These are phyloP conservation scores for Lasiodiplodia gonubiensis DNA, from an alignment of 2,329 filamentous ascomycete species.

Conservation along the genomic window DNA sequence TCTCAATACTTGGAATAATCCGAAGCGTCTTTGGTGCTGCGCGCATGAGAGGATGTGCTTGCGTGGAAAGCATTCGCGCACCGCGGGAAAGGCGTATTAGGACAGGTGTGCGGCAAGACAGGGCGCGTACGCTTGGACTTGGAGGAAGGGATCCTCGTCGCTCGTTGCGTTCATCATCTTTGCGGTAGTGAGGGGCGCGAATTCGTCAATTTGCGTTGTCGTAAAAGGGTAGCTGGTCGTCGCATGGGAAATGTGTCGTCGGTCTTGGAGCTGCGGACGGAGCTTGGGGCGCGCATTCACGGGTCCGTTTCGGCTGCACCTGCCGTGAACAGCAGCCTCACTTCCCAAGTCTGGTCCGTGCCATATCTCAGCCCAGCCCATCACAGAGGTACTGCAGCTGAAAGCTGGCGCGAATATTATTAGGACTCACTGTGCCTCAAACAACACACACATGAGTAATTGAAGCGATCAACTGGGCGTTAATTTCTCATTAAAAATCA, in stretches of 20 bases:
- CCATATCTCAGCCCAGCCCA: neutral
- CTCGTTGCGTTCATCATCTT: slow-evolving; percentile 47
- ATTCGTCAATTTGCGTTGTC: neutral
- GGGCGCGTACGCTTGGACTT: slow-evolving; percentile 53
- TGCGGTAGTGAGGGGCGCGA: neutral
- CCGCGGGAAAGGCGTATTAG: neutral
- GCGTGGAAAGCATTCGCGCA: neutral
- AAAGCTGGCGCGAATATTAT: too few relatives aligned
- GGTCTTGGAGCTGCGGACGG: slow-evolving; percentile 13
- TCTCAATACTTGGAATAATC: neutral
- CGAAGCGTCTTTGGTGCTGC: neutral
- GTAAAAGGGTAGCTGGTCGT: neutral
- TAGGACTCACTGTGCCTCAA: too few relatives aligned
- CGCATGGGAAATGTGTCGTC: slow-evolving; percentile 9
- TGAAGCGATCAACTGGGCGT: too few relatives aligned
- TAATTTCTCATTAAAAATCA: too few relatives aligned
- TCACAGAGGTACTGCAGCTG: too few relatives aligned
- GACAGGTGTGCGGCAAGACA: neutral
- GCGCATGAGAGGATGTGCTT: neutral
- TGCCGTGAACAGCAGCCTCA: slow-evolving; percentile 1
- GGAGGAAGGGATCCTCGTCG: slow-evolving; percentile 56
- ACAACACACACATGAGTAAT: too few relatives aligned
- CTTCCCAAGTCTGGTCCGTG: neutral
- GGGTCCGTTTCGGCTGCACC: neutral
- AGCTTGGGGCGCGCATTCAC: slow-evolving; percentile 14